A percentile compares a stretch with the other conserved stretches of the same genome.
phyloP scores from a whole-genome alignment of 352 stramenopile genomes.

The Aphanomyces cochlioides region DNA sequence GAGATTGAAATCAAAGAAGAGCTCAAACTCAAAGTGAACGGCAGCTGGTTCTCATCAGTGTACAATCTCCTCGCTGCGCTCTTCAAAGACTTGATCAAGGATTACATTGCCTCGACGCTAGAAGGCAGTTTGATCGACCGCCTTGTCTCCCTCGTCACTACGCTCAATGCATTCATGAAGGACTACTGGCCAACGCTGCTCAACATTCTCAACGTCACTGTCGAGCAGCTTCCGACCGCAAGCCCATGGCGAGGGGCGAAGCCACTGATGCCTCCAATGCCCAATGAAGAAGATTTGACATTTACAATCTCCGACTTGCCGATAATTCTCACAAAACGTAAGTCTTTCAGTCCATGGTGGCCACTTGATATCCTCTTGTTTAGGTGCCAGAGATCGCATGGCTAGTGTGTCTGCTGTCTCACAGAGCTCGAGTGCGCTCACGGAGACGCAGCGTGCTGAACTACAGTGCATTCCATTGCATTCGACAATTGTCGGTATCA shows the following conservation, averaged over 20 bases:
- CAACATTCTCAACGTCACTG: constrained; percentile 69
- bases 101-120: constrained; percentile 83
- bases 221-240: constrained; percentile 69
- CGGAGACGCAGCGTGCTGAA: constrained; percentile 6
- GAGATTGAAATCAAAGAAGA: constrained; percentile 79
- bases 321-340: constrained; percentile 61
- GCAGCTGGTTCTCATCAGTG: constrained; percentile 80
- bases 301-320: constrained; percentile 54
- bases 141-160: constrained; percentile 77
- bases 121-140: constrained; percentile 75
- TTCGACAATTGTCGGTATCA: constrained; percentile 54
- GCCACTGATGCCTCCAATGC: constrained; percentile 56
- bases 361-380: background rate
- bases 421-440: background rate
- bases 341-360: background rate
- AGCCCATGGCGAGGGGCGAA: constrained; percentile 77
- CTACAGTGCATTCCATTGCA: constrained; percentile 11
- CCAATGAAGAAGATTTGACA: constrained; percentile 59
- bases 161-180: constrained; percentile 81
- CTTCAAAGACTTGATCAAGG: constrained; percentile 72
- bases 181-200: constrained; percentile 84
- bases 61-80: constrained; percentile 78
- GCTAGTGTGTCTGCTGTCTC: constrained; percentile 16
- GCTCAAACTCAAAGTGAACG: constrained; percentile 75
- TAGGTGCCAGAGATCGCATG: constrained; percentile 23